Evolutionary conservation across 805 yeast species (phyloP), one percentile per base, ranked within the genome.

Genomic region (Teunomyces kruisii): DNA sequence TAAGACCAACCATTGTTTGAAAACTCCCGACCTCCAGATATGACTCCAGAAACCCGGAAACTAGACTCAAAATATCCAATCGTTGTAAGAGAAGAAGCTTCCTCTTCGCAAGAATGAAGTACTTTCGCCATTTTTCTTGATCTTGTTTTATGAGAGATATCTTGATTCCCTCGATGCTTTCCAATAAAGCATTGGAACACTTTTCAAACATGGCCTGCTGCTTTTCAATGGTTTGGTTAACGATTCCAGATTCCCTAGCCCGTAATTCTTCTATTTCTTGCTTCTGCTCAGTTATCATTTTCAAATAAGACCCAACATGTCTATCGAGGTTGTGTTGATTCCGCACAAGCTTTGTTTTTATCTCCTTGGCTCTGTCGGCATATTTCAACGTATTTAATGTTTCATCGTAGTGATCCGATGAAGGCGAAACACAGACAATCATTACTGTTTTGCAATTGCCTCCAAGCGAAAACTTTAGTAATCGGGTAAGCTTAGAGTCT

Each of bases 361-460:
- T 91, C 52, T 86, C 90, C 59, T 90, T 90, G 12, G 97, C 97
- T 33, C 97, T 71, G 59, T 89, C 83, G 0, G 97, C 97, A 63
- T 91, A 92, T 60, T 88, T 88, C 49, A 92, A 75, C 0, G 97
- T 88, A 61, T 92, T 92, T 42, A 88, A 70, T 1, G 98, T 91
- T 59, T 92, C 98, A 58, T 92, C 98, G 62, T 89, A 90, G 63
- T 92, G 97, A 36, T 73, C 75, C 26, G 87, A 79, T 47, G 90
- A 86, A 0, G 97, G 97, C 3, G 95, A 84, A 3, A 92, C 79
- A 65, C 98, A 92, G 1, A 90, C 97, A 52, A 92, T 88, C 98
- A 92, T 92, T 4, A 89, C 91, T 0, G 98, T 92, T 60, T 87
- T 86, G 65, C 98, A 92, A 59, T 89, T 88, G 0, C 97, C 97